Evolutionary conservation across 176 grass and related monocot genomes (phyloP).

Genomic region (Tillandsia fasciculata): DNA sequence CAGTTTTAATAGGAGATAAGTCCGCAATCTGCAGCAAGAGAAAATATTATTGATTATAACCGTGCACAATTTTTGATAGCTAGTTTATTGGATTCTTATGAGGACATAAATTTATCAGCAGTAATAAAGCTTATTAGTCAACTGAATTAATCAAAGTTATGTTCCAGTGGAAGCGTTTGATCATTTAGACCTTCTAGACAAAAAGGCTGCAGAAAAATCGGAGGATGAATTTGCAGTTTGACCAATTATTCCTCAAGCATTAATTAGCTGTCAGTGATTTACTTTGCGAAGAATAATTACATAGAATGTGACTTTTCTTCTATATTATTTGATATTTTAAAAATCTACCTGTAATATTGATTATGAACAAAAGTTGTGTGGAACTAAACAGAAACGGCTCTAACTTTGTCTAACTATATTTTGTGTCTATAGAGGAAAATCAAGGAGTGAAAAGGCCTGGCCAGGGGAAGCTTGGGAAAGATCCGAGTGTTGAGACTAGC

Average conservation of each 20-base stretch:
- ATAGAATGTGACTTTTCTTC: too few relatives aligned
- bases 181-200: not conserved
- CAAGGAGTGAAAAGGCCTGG: conserved; percentile 42
- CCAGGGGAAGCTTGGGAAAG: conserved; percentile 62
- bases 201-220: not conserved
- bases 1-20: too few relatives aligned
- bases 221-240: not conserved
- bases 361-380: not conserved
- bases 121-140: not conserved
- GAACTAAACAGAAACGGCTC: not conserved
- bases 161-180: not conserved
- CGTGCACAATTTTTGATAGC: too few relatives aligned
- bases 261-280: too few relatives aligned
- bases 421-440: conserved; percentile 33
- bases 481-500: conserved; percentile 90
- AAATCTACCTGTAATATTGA: conserved; percentile 9
- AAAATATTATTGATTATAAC: too few relatives aligned
- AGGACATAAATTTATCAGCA: too few relatives aligned
- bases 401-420: not conserved
- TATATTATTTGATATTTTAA: conserved; percentile 2
- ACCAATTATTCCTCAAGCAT: too few relatives aligned
- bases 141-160: not conserved
- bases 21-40: too few relatives aligned
- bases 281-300: too few relatives aligned
- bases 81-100: too few relatives aligned